These are phyloP conservation scores for Paulownia fortunei DNA, from an alignment of 257 asterid genomes.

Conservation along the genomic window DNA sequence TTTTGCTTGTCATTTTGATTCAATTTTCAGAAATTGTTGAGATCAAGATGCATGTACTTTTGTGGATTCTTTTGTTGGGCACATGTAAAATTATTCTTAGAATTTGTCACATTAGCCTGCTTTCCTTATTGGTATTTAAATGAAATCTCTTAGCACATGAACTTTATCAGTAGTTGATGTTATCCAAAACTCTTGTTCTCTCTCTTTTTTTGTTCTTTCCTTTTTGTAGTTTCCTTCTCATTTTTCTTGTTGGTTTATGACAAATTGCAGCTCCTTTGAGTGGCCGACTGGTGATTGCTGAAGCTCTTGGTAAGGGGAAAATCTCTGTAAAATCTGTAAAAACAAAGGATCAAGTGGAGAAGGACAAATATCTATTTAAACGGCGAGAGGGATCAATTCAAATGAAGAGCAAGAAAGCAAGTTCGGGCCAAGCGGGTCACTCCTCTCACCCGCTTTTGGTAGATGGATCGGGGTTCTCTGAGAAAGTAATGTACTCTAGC, in stretches of 20 bases:
- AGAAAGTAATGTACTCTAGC: constrained; percentile 27
- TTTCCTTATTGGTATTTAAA: background rate
- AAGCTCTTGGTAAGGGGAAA: constrained; percentile 50
- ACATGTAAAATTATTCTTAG: background rate
- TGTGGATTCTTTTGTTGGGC: background rate
- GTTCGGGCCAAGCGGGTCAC: constrained; percentile 41
- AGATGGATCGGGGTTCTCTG: constrained; percentile 47
- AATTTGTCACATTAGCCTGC: background rate
- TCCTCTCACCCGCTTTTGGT: constrained; percentile 39
- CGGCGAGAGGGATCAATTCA: constrained; percentile 71
- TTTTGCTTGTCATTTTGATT: background rate
- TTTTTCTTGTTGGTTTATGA: constrained; percentile 13
- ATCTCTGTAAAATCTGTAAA: constrained; percentile 35
- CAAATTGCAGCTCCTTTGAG: constrained; percentile 56
- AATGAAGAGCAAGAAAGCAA: constrained; percentile 51
- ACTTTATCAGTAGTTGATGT: constrained; percentile 35
- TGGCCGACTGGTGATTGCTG: constrained; percentile 60
- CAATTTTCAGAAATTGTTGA: background rate
- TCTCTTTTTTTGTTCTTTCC: background rate
- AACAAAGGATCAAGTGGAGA: constrained; percentile 55
- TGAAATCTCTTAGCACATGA: background rate
- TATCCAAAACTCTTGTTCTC: background rate
- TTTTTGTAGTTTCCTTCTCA: constrained; percentile 17
- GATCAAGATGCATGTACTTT: background rate
- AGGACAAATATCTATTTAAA: constrained; percentile 59